Conservation (phyloP, 2,329 filamentous ascomycete species). For the Blumeria hordei region DNA sequence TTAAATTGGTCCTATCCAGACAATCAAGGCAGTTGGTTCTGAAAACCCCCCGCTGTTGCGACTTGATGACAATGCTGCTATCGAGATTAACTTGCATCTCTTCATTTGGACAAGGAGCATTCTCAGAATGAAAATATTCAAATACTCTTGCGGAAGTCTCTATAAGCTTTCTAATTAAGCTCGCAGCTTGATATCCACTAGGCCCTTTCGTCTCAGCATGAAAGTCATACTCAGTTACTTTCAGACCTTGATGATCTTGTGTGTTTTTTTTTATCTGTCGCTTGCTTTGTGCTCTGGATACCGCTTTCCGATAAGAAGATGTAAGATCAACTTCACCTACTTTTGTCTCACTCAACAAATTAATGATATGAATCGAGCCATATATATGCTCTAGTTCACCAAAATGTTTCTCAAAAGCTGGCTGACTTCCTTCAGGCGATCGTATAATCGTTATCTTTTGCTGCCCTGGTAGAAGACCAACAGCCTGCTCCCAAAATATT, state of each 20-base stretch:
- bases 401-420: slow-evolving; percentile 89
- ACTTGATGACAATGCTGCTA: slow-evolving; percentile 33
- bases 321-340: slow-evolving; percentile 68
- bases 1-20: slow-evolving; percentile 80
- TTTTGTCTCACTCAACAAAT: slow-evolving; percentile 78
- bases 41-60: slow-evolving; percentile 91
- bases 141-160: slow-evolving; percentile 63
- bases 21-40: slow-evolving; percentile 93
- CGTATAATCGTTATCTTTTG: slow-evolving; percentile 86
- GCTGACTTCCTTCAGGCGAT: slow-evolving; percentile 73
- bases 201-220: slow-evolving; percentile 80
- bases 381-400: slow-evolving; percentile 67
- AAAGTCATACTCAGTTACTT: slow-evolving; percentile 80
- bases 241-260: slow-evolving; percentile 49
- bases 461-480: slow-evolving; percentile 69
- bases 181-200: slow-evolving; percentile 74
- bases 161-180: slow-evolving; percentile 56
- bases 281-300: slow-evolving; percentile 50
- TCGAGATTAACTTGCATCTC: slow-evolving; percentile 17
- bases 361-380: slow-evolving; percentile 77
- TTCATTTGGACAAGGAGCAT: slow-evolving; percentile 22
- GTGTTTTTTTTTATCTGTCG: slow-evolving; percentile 27
- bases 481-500: slow-evolving; percentile 88
- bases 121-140: slow-evolving; percentile 73
- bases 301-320: slow-evolving; percentile 52